Evolutionary conservation across 495 filamentous ascomycete genomes (phyloP), one percentile per base, ranked within the genome.

Genomic region (Penicillium bialowiezense): DNA sequence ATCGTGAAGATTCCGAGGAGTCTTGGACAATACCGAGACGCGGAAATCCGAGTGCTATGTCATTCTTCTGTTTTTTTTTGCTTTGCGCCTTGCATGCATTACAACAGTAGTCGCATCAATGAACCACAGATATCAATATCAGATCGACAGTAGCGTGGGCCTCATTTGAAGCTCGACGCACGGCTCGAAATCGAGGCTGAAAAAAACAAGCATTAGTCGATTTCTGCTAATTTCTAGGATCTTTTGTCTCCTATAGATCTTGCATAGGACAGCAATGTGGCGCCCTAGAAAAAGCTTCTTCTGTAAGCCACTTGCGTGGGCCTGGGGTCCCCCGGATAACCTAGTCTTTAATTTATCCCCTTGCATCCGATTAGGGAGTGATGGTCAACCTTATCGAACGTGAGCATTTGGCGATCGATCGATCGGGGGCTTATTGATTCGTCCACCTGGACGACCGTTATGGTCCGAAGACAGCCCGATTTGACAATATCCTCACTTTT

Each of bases 251-350:
- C 10, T 32, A 10, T 7, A 8, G 29, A 32, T 10, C 29, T 12
- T 32, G 7, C 29, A 32, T 32, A 32, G 3, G 12, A 32, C 29
- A 10, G 18, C 47, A 50, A 9, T 44, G 56, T 58, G 58, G 54
- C 39, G 58, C 47, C 44, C 41, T 45, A 21, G n/a, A n/a, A 32
- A 50, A 60, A 51, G 50, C 50, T 58, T 60, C 21, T 44, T 34
- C 50, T 40, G 42, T 58, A 47, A 58, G 58, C 57, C 57, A 60
- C 57, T 43, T 51, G 48, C 52, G 50, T 38, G 47, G 34, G 42
- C 40, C 47, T 48, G 35, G 47, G 34, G 32, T 23, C 21, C 23
- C n/a, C 29, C 40, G 39, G 50, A 51, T 54, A 54, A 57, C 47
- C 58, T 57, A 57, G 50, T 48, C 28, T 58, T 14, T 20, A 60